Conservation (phyloP, 768 basidiomycete genomes). For the Hypholoma fasciculare region DNA sequence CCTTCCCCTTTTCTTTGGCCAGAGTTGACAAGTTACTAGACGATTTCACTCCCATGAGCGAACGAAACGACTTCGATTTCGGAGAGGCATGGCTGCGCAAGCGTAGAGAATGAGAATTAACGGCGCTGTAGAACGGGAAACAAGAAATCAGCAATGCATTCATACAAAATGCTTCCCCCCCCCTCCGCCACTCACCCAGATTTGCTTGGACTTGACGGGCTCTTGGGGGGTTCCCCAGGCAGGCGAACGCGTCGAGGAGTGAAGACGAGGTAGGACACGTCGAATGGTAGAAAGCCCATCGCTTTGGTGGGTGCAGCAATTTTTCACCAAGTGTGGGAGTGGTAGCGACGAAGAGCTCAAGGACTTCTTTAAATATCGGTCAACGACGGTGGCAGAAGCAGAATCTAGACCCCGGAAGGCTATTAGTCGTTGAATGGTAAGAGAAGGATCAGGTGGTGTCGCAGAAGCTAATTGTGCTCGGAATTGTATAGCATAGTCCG, state of each 20-base stretch:
- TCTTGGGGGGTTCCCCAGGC: constrained; percentile 36
- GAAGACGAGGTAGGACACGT: constrained; percentile 52
- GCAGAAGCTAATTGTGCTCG: not conserved
- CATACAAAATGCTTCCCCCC: not conserved
- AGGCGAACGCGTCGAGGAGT: constrained; percentile 53
- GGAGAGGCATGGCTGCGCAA: not conserved
- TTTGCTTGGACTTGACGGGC: constrained; percentile 18
- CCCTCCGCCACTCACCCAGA: constrained; percentile 8
- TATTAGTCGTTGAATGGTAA: not conserved
- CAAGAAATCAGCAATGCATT: not conserved
- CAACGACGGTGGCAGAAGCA: not conserved
- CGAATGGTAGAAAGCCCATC: constrained; percentile 38
- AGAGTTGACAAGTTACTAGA: not conserved
- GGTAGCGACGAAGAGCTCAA: not conserved
- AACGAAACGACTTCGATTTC: constrained; percentile 3
- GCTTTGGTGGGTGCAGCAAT: not conserved
- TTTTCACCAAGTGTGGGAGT: not conserved
- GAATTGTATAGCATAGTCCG: not conserved
- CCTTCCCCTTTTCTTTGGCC: not conserved
- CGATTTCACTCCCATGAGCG: constrained; percentile 1
- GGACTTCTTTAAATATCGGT: not conserved
- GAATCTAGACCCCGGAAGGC: not conserved
- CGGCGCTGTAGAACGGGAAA: not conserved
- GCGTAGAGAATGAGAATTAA: not conserved
- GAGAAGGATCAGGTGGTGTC: not conserved